Evolutionary conservation across 2,329 filamentous ascomycete genomes (phyloP).

Genomic region (Sclerotinia spermophila): DNA sequence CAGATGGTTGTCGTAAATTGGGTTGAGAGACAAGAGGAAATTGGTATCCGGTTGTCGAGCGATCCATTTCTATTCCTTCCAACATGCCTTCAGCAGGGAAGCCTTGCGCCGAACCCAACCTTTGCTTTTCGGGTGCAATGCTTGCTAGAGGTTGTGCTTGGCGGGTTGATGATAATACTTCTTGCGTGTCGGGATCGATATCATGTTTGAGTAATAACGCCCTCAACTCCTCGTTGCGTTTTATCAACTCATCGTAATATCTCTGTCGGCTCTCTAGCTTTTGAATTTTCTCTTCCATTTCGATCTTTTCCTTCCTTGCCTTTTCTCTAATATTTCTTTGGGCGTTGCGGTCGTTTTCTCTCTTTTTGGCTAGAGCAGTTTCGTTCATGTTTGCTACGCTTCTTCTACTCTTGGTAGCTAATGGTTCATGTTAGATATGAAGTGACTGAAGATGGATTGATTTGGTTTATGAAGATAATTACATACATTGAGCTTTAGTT

Average conservation of each 20-base stretch:
- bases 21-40: neutral
- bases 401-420: neutral
- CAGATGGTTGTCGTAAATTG: neutral
- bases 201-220: neutral
- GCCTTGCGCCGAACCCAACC: neutral
- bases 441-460: neutral
- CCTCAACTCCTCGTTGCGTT: neutral
- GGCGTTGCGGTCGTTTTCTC: conserved; percentile 10
- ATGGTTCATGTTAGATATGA: neutral
- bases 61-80: neutral
- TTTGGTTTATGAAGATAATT: neutral
- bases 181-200: neutral
- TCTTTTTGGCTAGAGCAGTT: conserved; percentile 1
- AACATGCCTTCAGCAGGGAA: neutral
- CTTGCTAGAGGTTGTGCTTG: neutral
- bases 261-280: neutral
- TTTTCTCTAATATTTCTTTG: conserved; percentile 3
- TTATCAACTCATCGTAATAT: neutral
- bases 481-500: neutral
- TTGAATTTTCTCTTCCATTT: neutral
- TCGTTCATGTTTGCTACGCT: conserved; percentile 7
- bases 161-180: neutral
- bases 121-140: neutral
- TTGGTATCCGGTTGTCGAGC: neutral
- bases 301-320: neutral